These are phyloP conservation scores for Hypoxylon sp. DNA, from an alignment of 2,329 filamentous ascomycete genomes.

Conservation along the genomic window DNA sequence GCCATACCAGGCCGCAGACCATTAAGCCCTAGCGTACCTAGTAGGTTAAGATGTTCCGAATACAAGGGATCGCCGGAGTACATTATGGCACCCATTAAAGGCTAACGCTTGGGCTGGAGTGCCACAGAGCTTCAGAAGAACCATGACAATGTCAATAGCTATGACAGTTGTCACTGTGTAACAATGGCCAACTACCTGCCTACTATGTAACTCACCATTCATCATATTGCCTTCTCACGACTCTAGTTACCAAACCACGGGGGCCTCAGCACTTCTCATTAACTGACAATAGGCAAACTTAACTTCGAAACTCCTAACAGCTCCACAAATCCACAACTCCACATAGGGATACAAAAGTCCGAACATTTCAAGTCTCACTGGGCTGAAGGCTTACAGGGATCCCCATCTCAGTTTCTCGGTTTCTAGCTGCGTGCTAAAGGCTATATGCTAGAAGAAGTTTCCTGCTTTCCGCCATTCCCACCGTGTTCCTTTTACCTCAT, in stretches of 20 bases:
- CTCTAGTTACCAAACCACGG: background rate
- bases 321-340: conserved; percentile 40
- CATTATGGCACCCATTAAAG: conserved; percentile 17
- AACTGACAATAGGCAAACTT: conserved; percentile 17
- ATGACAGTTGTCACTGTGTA: conserved; percentile 21
- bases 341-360: conserved; percentile 38
- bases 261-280: conserved; percentile 12
- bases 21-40: conserved; percentile 22
- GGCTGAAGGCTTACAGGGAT: conserved; percentile 37
- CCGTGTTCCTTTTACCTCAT: conserved; percentile 20
- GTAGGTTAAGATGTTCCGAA: conserved; percentile 16
- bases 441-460: conserved; percentile 9
- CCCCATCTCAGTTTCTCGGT: conserved; percentile 26
- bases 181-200: conserved; percentile 15
- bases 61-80: conserved; percentile 6
- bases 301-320: conserved; percentile 27
- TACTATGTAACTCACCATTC: conserved; percentile 5
- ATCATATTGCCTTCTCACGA: background rate
- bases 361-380: conserved; percentile 30
- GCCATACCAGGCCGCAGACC: conserved; percentile 16
- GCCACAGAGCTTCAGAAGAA: conserved; percentile 14
- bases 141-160: conserved; percentile 20
- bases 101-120: conserved; percentile 29
- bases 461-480: conserved; percentile 16
- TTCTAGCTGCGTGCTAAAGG: conserved; percentile 18